Percentiles rank a stretch among this genome's conserved stretches.
Evolutionary conservation across 441 rosid species (phyloP).

Genomic region (Lepidium campestre): DNA sequence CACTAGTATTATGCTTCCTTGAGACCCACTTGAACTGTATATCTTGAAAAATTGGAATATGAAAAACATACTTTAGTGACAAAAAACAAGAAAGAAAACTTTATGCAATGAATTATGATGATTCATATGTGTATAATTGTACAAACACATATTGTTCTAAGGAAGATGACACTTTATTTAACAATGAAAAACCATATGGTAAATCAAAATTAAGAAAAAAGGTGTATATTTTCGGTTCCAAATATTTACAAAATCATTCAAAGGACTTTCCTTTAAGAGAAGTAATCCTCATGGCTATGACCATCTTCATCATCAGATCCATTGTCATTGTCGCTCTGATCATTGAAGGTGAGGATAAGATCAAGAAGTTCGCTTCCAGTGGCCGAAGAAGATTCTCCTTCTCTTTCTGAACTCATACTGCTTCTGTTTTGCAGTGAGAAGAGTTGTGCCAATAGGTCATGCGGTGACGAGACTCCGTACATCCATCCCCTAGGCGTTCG

Average conservation of each 20-base stretch:
- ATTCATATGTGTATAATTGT: not conserved
- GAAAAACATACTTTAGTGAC: not conserved
- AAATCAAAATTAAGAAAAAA: not conserved
- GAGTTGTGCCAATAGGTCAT: conserved; percentile 59
- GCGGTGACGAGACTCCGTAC: conserved; percentile 44
- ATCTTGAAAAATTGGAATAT: too few relatives aligned
- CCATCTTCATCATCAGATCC: conserved; percentile 32
- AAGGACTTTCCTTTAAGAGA: conserved; percentile 20
- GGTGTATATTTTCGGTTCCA: not conserved
- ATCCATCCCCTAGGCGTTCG: conserved; percentile 56
- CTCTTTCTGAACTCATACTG: conserved; percentile 26
- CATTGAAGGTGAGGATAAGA: conserved; percentile 35
- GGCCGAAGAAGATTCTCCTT: conserved; percentile 35
- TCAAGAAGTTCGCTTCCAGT: conserved; percentile 44
- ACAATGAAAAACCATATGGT: not conserved
- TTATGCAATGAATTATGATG: not conserved
- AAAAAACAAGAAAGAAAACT: too few relatives aligned
- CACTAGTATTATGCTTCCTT: too few relatives aligned
- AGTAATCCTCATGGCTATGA: conserved; percentile 41
- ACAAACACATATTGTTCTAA: not conserved
- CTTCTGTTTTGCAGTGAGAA: conserved; percentile 46
- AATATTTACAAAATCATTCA: conserved; percentile 10
- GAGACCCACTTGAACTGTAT: too few relatives aligned
- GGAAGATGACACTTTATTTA: not conserved
- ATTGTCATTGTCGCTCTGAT: conserved; percentile 25